These are phyloP conservation scores for Asclepias syriaca DNA, from an alignment of 257 asterid species.

Conservation along the genomic window DNA sequence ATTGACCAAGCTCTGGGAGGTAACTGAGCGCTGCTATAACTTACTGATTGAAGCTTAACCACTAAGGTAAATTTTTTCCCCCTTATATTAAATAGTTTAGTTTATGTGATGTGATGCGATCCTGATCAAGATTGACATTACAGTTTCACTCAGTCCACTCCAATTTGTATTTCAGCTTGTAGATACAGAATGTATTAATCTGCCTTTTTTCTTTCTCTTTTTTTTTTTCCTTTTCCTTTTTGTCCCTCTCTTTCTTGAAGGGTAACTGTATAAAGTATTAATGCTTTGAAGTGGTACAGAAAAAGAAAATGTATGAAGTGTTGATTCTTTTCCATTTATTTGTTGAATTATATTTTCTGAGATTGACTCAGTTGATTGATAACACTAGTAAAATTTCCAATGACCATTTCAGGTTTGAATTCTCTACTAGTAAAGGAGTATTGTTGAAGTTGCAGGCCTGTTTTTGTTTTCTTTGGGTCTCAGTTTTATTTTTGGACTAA, in stretches of 20 bases:
- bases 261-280: constrained; percentile 21
- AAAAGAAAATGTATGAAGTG: constrained; percentile 8
- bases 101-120: constrained; percentile 15
- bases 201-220: not conserved
- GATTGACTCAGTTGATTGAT: not conserved
- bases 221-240: not conserved
- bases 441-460: not conserved
- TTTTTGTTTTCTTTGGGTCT: too few species aligned
- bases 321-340: not conserved
- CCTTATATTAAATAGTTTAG: constrained; percentile 26
- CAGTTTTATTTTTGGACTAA: not conserved
- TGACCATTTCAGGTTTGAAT: not conserved
- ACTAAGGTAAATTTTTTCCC: constrained; percentile 12
- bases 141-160: constrained; percentile 1
- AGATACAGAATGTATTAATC: constrained; percentile 24
- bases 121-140: not conserved
- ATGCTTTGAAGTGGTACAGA: constrained; percentile 2
- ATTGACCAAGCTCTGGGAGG: constrained; percentile 14
- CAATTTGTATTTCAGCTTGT: constrained; percentile 23
- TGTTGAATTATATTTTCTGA: not conserved
- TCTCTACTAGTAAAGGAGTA: not conserved
- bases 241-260: not conserved
- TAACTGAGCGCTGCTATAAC: constrained; percentile 17
- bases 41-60: constrained; percentile 20
- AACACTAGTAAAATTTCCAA: not conserved